Evolutionary conservation across 2,329 filamentous ascomycete genomes (phyloP).

Genomic region (Colletotrichum chrysophilum): DNA sequence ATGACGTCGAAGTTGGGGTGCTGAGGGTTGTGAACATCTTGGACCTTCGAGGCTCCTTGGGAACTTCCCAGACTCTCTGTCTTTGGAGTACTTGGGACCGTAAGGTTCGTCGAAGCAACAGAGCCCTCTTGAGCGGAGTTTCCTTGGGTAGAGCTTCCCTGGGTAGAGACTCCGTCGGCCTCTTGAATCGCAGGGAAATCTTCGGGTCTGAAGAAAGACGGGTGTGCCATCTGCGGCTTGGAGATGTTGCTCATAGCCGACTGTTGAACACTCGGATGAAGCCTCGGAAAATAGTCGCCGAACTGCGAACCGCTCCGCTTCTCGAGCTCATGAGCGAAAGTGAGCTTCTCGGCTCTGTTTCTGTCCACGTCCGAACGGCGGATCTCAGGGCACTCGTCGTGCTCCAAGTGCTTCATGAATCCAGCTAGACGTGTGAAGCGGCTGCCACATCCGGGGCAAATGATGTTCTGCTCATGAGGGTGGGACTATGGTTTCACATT

Average conservation of each 20-base stretch:
- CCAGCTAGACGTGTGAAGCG: conserved; percentile 40
- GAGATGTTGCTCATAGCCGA: not conserved
- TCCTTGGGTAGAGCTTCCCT: conserved; percentile 29
- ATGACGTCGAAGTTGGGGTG: conserved; percentile 51
- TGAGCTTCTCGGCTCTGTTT: conserved; percentile 39
- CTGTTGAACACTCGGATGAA: not conserved
- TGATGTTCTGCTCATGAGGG: conserved; percentile 42
- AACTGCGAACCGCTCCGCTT: conserved; percentile 19
- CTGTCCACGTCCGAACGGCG: conserved; percentile 33
- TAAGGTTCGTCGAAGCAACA: not conserved
- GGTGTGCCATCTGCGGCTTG: conserved; percentile 13
- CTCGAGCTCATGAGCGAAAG: conserved; percentile 37
- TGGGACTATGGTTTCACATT: conserved; percentile 37
- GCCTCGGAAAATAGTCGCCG: conserved; percentile 22
- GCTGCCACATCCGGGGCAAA: conserved; percentile 51
- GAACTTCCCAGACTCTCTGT: not conserved
- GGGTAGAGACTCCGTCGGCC: conserved; percentile 20
- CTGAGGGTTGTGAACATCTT: conserved; percentile 48
- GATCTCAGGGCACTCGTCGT: conserved; percentile 42
- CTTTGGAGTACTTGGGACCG: not conserved
- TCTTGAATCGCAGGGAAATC: conserved; percentile 14
- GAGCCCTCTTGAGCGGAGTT: conserved; percentile 6
- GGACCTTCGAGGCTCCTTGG: not conserved
- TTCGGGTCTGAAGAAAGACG: conserved; percentile 8
- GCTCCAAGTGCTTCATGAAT: conserved; percentile 53